Evolutionary conservation across 306 rosid genomes (phyloP), one percentile per base, ranked within the genome.

Genomic region (Malus asiatica): DNA sequence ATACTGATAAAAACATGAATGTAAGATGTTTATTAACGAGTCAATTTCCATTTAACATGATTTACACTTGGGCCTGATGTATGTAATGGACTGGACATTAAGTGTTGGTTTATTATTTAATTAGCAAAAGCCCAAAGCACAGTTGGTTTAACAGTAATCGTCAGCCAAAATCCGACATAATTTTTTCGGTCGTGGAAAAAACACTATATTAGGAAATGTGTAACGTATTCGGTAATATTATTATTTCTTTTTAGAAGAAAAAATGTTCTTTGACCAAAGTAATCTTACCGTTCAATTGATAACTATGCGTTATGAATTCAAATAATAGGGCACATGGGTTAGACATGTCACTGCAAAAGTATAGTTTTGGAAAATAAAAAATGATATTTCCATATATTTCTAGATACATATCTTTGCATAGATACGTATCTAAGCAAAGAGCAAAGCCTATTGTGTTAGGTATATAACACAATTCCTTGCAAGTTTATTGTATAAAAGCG

Each of bases 251-350:
- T 65, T 19, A 27, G 1, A 4, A 19, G 4, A 2, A 20, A 19
- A 33, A 3, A 19, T 3, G 6, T 65, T 18, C 3, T 33, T 33
- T 65, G 69, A 18, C 48, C 13, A 0, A 65, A 10, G 5, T 65
- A 4, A 2, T 45, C 9, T 4, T 10, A 33, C 15, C 16, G 1
- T 10, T 65, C 46, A 33, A 65, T 16, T 63, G 14, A 29, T 66
- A 66, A 61, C 7, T 61, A 27, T 1, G 0, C 2, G 38, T 61
- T 25, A 11, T 14, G 16, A 13, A 61, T 61, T 15, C 18, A 7
- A 61, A 27, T 12, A 23, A 27, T 14, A 61, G 4, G 0, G 0
- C 1, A 7, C 1, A 5, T 1, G 25, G 1, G 42, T 1, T 63
- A 30, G 13, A 15, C 22, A 15, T 3, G 42, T 30, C 42, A 63